Evolutionary conservation across 129 eudicot species (phyloP), one percentile per base, ranked within the genome.

Genomic region (Flaveria bidentis): DNA sequence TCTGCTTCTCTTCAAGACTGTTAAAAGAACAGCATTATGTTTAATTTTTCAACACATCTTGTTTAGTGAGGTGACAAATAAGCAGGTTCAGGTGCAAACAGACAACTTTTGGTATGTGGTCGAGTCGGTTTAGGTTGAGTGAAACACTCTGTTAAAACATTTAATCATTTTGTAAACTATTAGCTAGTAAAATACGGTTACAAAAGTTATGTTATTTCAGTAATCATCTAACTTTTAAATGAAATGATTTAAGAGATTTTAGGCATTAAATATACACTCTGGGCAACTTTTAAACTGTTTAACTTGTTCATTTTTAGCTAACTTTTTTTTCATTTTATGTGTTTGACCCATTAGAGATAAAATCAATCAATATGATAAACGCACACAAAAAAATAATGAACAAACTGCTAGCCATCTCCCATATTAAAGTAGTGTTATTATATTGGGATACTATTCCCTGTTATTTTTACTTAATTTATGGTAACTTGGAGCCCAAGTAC

Each of bases 1-100:
- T 88, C 84, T 94, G 98, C 61, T 79, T 91, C 84, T 91, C 98
- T 85, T 94, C 98, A 81, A 94, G 75, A 57, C 98, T 94, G 51
- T 30, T 36, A 10, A 8, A 79, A 23, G 30, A 61, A 63, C 68
- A 30, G 14, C 61, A 44, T 14, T 22, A 53, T 13, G 46, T 69
- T n/a, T 15, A 63, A 20, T 12, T 49, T 47, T 47, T 49, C n/a
- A 49, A 49, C 53, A 49, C 2, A 14, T 6, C 53, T 14, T 49
- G 53, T 13, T 49, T 13, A 4, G 14, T 49, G 6, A 13, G 17
- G 53, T 49, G 53, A 4, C 60, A 53, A 53, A 53, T 5, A 53
- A 53, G 23, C 23, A 9, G 60, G 60, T 53, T 53, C 10, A 2
- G 25, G 60, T 1, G 2, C 6, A 53, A 53, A 53, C 60, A 53